Conservation (phyloP, 2,329 filamentous ascomycete species). For the Cryoendolithus antarcticus region DNA sequence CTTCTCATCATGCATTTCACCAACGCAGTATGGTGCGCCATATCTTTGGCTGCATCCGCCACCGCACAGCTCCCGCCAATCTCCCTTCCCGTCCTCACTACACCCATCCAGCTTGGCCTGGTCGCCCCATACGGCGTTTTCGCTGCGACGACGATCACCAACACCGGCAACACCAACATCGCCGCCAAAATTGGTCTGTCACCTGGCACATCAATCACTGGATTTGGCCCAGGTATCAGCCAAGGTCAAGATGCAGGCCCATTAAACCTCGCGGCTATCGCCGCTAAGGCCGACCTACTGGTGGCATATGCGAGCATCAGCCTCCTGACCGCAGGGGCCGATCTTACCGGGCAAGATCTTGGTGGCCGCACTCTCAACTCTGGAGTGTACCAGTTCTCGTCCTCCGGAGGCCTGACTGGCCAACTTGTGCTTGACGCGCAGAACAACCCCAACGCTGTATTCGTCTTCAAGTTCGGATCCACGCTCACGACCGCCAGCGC, state of each 20-base stretch:
- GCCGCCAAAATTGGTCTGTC: background rate
- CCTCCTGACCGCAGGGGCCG: slow-evolving; percentile 3
- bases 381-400: too few relatives aligned
- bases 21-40: too few relatives aligned
- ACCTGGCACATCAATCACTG: background rate
- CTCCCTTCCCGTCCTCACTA: background rate
- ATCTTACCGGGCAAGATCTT: background rate
- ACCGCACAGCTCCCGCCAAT: too few relatives aligned
- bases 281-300: slow-evolving; percentile 5
- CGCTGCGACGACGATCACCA: slow-evolving; percentile 6
- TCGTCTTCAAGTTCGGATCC: too few relatives aligned
- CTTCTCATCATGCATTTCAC: too few relatives aligned
- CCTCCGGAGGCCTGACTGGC: too few relatives aligned
- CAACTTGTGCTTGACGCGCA: too few relatives aligned
- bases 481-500: too few relatives aligned
- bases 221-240: slow-evolving; percentile 4
- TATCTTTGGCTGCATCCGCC: too few relatives aligned
- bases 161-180: slow-evolving; percentile 4
- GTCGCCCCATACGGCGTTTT: slow-evolving; percentile 2
- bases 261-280: slow-evolving; percentile 2
- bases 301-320: slow-evolving; percentile 5
- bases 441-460: too few relatives aligned
- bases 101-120: slow-evolving; percentile 1
- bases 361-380: too few relatives aligned
- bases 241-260: background rate